These are phyloP conservation scores for Lagerstroemia speciosa DNA, from an alignment of 345 rosid species.

Conservation along the genomic window DNA sequence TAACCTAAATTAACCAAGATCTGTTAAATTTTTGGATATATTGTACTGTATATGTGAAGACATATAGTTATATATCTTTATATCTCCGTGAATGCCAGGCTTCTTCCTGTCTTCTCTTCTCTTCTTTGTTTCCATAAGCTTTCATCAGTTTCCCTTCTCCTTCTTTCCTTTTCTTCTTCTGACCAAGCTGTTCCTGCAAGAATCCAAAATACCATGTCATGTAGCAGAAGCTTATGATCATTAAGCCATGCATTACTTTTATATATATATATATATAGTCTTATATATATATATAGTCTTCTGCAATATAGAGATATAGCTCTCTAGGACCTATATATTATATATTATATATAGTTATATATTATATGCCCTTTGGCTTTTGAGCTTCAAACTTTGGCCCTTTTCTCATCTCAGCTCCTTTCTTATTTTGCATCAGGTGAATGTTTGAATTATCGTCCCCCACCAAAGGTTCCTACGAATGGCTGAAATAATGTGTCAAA, in stretches of 20 bases:
- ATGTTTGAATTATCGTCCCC: not conserved
- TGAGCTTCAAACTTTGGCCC: conserved; percentile 9
- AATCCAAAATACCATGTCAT: conserved; percentile 2
- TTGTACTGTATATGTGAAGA: no score
- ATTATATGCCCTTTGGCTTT: not conserved
- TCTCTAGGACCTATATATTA: not conserved
- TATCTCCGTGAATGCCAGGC: not conserved
- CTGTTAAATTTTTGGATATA: no score
- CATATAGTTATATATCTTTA: not conserved
- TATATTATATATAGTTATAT: no score
- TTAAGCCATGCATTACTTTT: not conserved
- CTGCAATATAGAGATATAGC: not conserved
- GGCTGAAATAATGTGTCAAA: not conserved
- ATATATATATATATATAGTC: not conserved
- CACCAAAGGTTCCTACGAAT: not conserved
- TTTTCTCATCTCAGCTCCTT: not conserved
- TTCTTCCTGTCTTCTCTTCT: not conserved
- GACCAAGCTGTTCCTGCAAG: conserved; percentile 1
- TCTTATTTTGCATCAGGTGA: not conserved
- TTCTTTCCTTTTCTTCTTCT: not conserved
- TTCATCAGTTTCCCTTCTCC: not conserved
- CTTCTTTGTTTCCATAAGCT: not conserved
- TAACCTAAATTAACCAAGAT: no score
- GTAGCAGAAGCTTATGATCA: not conserved
- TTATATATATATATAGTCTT: not conserved